Conservation (phyloP, 2,329 filamentous ascomycete genomes). For the Alternaria brassicicola region DNA sequence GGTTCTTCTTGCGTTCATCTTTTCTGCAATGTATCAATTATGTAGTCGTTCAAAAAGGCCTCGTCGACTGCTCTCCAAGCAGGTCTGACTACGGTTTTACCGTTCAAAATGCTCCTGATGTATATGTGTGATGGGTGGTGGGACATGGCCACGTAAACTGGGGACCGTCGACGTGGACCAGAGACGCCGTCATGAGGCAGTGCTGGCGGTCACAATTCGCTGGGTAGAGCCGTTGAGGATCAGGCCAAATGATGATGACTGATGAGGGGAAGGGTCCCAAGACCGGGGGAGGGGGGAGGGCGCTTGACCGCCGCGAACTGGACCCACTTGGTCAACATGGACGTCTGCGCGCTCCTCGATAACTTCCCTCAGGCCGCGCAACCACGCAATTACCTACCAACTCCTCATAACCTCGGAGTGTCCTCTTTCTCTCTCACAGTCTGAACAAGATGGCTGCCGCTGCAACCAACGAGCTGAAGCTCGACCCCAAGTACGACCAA, state of each 20-base stretch:
- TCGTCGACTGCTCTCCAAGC: slow-evolving; percentile 24
- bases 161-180: not conserved
- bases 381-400: slow-evolving; percentile 9
- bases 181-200: slow-evolving; percentile 21
- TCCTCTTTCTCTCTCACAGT: slow-evolving; percentile 11
- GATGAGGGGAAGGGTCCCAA: slow-evolving; percentile 18
- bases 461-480: slow-evolving; percentile 48
- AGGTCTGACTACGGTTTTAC: slow-evolving; percentile 29
- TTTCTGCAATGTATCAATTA: slow-evolving; percentile 44
- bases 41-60: slow-evolving; percentile 38
- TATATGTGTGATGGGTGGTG: not conserved
- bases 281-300: not conserved
- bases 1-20: slow-evolving; percentile 24
- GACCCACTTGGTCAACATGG: slow-evolving; percentile 37
- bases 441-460: slow-evolving; percentile 40
- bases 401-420: slow-evolving; percentile 2
- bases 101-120: slow-evolving; percentile 16
- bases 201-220: slow-evolving; percentile 12
- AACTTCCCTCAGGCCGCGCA: slow-evolving; percentile 14
- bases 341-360: slow-evolving; percentile 27
- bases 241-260: slow-evolving; percentile 15
- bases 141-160: not conserved
- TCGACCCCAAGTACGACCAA: slow-evolving; percentile 92
- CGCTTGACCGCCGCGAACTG: slow-evolving; percentile 24
- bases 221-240: slow-evolving; percentile 1